Evolutionary conservation across 78 protist species (phyloP), one percentile per base, ranked within the genome.

Genomic region (Emiliania huxleyi): DNA sequence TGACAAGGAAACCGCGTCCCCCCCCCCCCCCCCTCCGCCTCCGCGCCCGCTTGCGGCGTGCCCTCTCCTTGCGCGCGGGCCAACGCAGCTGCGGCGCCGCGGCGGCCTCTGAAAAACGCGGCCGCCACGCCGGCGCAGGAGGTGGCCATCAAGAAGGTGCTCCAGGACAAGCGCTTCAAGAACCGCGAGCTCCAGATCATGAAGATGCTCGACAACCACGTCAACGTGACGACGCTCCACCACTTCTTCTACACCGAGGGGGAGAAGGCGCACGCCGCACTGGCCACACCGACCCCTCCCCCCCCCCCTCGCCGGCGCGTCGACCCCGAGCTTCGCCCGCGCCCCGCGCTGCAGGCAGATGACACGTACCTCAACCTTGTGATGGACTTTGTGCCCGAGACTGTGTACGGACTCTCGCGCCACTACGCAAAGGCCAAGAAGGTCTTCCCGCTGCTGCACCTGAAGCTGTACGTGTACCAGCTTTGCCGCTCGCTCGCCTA

Each of bases 161-260:
- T 98, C 84, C 99, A 98, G 94, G 99, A 99, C 95, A 91, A 95
- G 75, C 91, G 99, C 29, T 99, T 94, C 95, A 99, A 99, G 98
- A 99, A 99, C 94, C 94, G 99, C 4, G 99, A 99, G 95, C 95
- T 98, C 37, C 98, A 98, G 85, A 99, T 98, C 75, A 98, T 99
- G 99, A 90, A 95, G 48, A 90, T 94, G 95, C 91, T 98, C 42
- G 91, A 90, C 22, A 99, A 99, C 91, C 71, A 93, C 90, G 98
- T 98, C 94, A 93, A 99, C 49, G 98, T 98, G 62, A 81, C 95
- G 62, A 91, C 98, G 93, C 85, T 90, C 48, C 95, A 97, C 92
- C 95, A 93, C 93, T 99, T 98, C 96, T n/a, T n/a, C n/a, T 97
- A 96, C 94, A 79, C 98, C 33, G 90, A 96, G 33, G 99, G 98